These are phyloP conservation scores for Huntiella moniliformis DNA, from an alignment of 2,329 filamentous ascomycete species.

Conservation along the genomic window DNA sequence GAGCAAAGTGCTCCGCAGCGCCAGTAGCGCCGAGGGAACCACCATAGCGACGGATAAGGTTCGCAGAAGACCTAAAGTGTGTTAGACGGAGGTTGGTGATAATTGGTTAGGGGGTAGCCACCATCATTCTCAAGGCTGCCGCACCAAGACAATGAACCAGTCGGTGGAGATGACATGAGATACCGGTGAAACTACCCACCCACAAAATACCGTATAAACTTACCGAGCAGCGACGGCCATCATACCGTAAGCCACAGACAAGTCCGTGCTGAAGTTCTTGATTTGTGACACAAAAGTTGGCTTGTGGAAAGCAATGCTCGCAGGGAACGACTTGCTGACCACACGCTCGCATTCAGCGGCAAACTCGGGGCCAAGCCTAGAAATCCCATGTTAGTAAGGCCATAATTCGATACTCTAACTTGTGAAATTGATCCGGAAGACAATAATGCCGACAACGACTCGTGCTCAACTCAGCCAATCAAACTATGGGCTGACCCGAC, in stretches of 20 bases:
- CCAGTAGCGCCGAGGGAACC: slow-evolving; percentile 29
- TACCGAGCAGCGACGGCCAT: slow-evolving; percentile 40
- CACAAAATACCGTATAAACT: slow-evolving; percentile 16
- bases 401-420: not conserved
- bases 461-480: not conserved
- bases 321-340: slow-evolving; percentile 40
- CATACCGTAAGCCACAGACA: slow-evolving; percentile 38
- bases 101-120: not conserved
- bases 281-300: slow-evolving; percentile 42
- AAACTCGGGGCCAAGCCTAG: slow-evolving; percentile 36
- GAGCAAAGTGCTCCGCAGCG: slow-evolving; percentile 39
- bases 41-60: slow-evolving; percentile 39
- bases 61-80: slow-evolving; percentile 30
- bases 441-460: not conserved
- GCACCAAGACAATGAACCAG: not conserved
- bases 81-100: not conserved
- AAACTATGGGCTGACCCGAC: too few relatives aligned
- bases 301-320: slow-evolving; percentile 44
- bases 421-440: not conserved
- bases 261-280: slow-evolving; percentile 35
- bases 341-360: slow-evolving; percentile 41
- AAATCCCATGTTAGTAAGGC: not conserved
- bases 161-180: slow-evolving; percentile 9
- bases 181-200: slow-evolving; percentile 9
- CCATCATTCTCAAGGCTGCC: not conserved